Evolutionary conservation across 306 rosid species (phyloP).

Genomic region (Vachellia collinsii): DNA sequence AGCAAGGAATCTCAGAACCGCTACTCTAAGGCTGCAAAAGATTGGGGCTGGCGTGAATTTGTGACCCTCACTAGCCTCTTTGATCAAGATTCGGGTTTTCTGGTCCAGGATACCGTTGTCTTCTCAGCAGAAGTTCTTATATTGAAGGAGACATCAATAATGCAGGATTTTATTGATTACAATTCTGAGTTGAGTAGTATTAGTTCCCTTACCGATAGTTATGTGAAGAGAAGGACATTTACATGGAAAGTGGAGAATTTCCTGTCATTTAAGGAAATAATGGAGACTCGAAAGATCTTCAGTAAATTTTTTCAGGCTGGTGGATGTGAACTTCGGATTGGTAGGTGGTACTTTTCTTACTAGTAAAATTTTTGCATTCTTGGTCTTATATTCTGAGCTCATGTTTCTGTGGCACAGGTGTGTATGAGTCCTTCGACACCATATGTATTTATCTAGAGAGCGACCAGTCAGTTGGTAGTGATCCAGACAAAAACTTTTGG

Average conservation of each 20-base stretch:
- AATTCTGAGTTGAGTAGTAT: slow-evolving; percentile 57
- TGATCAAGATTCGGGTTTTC: slow-evolving; percentile 99
- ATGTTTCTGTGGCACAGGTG: slow-evolving; percentile 63
- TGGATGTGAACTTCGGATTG: slow-evolving; percentile 99
- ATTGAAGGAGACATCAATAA: slow-evolving; percentile 88
- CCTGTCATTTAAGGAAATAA: slow-evolving; percentile 94
- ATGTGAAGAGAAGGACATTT: slow-evolving; percentile 72
- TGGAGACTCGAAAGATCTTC: slow-evolving; percentile 98
- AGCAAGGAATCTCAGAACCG: slow-evolving; percentile 99
- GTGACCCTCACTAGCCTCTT: slow-evolving; percentile 98
- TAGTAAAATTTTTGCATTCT: slow-evolving; percentile 27
- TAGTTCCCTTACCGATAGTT: slow-evolving; percentile 56
- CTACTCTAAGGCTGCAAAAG: slow-evolving; percentile 99
- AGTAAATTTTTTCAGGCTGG: slow-evolving; percentile 99
- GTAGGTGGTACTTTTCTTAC: slow-evolving; percentile 57
- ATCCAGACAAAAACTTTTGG: slow-evolving; percentile 98
- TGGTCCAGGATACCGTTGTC: slow-evolving; percentile 89
- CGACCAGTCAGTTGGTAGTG: slow-evolving; percentile 94
- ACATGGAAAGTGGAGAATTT: slow-evolving; percentile 99
- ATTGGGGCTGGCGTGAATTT: slow-evolving; percentile 99
- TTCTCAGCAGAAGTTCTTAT: slow-evolving; percentile 99
- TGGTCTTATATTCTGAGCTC: slow-evolving; percentile 31
- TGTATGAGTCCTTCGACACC: slow-evolving; percentile 97
- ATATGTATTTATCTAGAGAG: slow-evolving; percentile 98
- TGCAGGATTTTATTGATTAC: slow-evolving; percentile 82